phyloP scores from a whole-genome alignment of 2,329 filamentous ascomycete species.

The Herpotrichia juniperi region DNA sequence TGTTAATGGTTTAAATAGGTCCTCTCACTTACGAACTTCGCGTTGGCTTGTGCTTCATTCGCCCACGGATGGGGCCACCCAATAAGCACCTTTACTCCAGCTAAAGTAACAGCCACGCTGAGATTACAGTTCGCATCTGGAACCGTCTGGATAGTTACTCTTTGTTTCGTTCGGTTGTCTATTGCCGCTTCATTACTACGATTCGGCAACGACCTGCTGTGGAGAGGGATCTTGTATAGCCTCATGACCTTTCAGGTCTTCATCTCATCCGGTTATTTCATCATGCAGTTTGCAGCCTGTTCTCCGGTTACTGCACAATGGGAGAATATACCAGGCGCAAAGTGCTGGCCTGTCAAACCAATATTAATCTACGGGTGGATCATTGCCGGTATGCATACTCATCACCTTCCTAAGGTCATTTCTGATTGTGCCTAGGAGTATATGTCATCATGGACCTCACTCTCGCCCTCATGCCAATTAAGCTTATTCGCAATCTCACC shows the following conservation, averaged over 20 bases:
- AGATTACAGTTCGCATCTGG: slow-evolving; percentile 32
- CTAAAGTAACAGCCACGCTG: slow-evolving; percentile 14
- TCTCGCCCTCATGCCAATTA: slow-evolving; percentile 32
- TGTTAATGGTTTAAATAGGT: slow-evolving; percentile 8
- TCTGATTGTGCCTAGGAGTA: slow-evolving; percentile 17
- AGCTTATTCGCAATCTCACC: slow-evolving; percentile 26
- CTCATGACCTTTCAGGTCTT: slow-evolving; percentile 28
- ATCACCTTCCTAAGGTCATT: not conserved
- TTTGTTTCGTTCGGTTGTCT: slow-evolving; percentile 28
- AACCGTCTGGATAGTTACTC: slow-evolving; percentile 29
- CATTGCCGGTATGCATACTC: slow-evolving; percentile 22
- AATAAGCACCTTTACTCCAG: slow-evolving; percentile 18
- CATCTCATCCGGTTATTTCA: slow-evolving; percentile 27
- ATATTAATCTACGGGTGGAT: slow-evolving; percentile 32
- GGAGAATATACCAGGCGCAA: slow-evolving; percentile 25
- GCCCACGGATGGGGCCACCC: slow-evolving; percentile 32
- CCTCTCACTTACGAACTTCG: slow-evolving; percentile 23
- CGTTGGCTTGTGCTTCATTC: slow-evolving; percentile 19
- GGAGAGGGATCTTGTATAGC: slow-evolving; percentile 26
- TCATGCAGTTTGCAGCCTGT: slow-evolving; percentile 36
- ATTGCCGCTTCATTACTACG: slow-evolving; percentile 31
- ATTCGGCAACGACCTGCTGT: slow-evolving; percentile 23
- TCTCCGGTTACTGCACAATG: slow-evolving; percentile 28
- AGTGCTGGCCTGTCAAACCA: slow-evolving; percentile 26
- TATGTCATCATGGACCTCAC: slow-evolving; percentile 33